phyloP scores from a whole-genome alignment of 805 yeast genomes.

The Citeromyces nyonsensis region DNA sequence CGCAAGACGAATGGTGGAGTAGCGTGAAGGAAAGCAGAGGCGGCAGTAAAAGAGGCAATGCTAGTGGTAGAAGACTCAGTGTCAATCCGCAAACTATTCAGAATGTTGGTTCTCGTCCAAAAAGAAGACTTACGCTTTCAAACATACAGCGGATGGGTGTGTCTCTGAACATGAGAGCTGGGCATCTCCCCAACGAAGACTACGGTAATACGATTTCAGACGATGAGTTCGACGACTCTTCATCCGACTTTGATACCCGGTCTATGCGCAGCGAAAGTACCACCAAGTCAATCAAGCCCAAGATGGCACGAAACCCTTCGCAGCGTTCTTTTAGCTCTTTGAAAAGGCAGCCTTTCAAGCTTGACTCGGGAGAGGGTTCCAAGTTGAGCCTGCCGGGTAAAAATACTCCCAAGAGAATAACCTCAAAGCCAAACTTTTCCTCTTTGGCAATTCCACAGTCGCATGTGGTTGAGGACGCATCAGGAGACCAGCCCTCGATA shows the following conservation, averaged over 20 bases:
- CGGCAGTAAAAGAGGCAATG: constrained; percentile 12
- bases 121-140: constrained; percentile 36
- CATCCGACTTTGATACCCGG: constrained; percentile 8
- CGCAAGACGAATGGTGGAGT: constrained; percentile 78
- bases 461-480: constrained; percentile 49
- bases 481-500: constrained; percentile 53
- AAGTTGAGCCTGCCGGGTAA: background rate
- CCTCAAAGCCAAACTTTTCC: constrained; percentile 20
- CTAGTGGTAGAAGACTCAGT: constrained; percentile 1
- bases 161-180: constrained; percentile 64
- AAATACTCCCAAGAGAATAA: background rate
- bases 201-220: constrained; percentile 12
- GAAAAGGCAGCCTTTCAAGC: background rate
- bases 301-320: background rate
- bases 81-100: constrained; percentile 10
- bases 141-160: constrained; percentile 66
- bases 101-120: constrained; percentile 14
- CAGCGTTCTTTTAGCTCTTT: background rate
- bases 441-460: constrained; percentile 63
- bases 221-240: constrained; percentile 8
- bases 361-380: background rate
- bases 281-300: too few species aligned
- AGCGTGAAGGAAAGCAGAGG: constrained; percentile 46
- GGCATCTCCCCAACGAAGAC: constrained; percentile 22
- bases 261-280: background rate